Conservation (phyloP, 768 basidiomycete genomes). For the Kondoa malvinella region DNA sequence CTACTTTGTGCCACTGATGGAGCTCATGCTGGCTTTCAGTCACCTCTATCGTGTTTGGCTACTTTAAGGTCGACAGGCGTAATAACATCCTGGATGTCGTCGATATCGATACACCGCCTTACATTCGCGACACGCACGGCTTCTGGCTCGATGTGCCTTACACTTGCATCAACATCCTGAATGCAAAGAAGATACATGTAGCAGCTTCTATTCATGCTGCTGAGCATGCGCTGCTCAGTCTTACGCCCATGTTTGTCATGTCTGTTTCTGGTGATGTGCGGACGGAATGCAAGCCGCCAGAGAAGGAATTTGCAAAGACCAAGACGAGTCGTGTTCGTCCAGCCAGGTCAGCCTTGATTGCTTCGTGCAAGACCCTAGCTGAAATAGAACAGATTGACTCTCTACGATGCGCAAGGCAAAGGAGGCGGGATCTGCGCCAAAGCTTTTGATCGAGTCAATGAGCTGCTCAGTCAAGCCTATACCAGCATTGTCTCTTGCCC, state of each 20-base stretch:
- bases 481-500: conserved; percentile 44
- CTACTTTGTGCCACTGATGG: conserved; percentile 6
- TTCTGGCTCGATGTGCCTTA: conserved; percentile 63
- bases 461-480: conserved; percentile 46
- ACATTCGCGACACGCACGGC: conserved; percentile 55
- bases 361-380: neutral
- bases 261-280: conserved; percentile 43
- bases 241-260: conserved; percentile 42
- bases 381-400: conserved; percentile 45
- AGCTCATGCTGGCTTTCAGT: conserved; percentile 37
- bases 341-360: conserved; percentile 15
- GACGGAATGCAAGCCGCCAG: conserved; percentile 52
- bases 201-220: conserved; percentile 75
- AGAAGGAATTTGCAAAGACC: conserved; percentile 26
- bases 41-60: conserved; percentile 58
- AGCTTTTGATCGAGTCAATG: conserved; percentile 57
- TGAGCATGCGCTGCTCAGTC: conserved; percentile 63
- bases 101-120: conserved; percentile 59
- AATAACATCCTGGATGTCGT: conserved; percentile 53
- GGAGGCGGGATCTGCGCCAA: conserved; percentile 56
- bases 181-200: conserved; percentile 42
- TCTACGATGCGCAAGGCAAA: conserved; percentile 57
- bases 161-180: conserved; percentile 41
- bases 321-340: conserved; percentile 24
- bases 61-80: conserved; percentile 55